These are phyloP conservation scores for Colletotrichum echinochloae DNA, from an alignment of 2,329 filamentous ascomycete genomes.

Conservation along the genomic window DNA sequence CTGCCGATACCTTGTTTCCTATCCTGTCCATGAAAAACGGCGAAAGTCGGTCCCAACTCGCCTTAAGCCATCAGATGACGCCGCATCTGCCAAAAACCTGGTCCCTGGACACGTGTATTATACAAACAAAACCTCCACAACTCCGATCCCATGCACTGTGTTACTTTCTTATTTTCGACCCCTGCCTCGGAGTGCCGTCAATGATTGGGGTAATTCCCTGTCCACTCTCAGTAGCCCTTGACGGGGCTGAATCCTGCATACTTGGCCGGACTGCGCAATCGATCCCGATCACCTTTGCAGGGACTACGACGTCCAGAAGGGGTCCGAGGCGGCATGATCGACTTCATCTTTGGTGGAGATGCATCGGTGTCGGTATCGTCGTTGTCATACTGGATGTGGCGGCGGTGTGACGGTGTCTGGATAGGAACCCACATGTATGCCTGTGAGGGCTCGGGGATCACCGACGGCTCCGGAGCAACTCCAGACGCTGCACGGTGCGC, in stretches of 20 bases:
- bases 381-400: constrained; percentile 53
- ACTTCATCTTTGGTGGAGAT: constrained; percentile 57
- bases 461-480: constrained; percentile 39
- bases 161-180: neutral
- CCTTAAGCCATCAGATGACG: constrained; percentile 27
- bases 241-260: constrained; percentile 51
- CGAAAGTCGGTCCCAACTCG: constrained; percentile 7
- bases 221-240: constrained; percentile 49
- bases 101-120: constrained; percentile 13
- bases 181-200: neutral
- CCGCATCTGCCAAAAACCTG: constrained; percentile 25
- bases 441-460: constrained; percentile 50
- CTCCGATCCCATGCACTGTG: constrained; percentile 37
- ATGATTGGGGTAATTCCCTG: neutral
- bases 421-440: constrained; percentile 64
- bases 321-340: constrained; percentile 58
- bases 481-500: constrained; percentile 45
- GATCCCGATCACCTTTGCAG: constrained; percentile 63
- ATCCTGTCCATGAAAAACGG: neutral
- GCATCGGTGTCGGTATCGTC: constrained; percentile 65
- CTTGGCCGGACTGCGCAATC: constrained; percentile 63
- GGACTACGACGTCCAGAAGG: constrained; percentile 61
- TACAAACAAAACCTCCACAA: constrained; percentile 31
- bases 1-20: neutral
- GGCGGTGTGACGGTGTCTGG: constrained; percentile 61